Base-by-base conservation (phyloP, 2,329 filamentous ascomycete species). In the Boeremia exigua region DNA sequence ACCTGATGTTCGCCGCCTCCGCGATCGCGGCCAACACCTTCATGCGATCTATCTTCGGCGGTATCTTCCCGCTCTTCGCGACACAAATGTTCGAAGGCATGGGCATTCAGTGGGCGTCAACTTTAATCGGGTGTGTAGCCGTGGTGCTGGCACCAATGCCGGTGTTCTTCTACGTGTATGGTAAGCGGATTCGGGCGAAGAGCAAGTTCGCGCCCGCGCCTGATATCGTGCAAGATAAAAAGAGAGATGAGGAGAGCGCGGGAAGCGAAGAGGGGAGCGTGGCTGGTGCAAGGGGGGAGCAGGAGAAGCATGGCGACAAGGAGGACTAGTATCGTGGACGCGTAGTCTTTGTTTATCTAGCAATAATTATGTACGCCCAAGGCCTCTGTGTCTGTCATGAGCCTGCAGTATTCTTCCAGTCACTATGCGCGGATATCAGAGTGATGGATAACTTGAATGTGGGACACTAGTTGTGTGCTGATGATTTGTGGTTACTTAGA, bases 1-100 rank as follows among this genome's bases (percentile, higher is more conserved):
- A 86, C 60, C 76, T 86, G 39, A 84, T 85, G 74, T 79, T 79
- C 59, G 81, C 82, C 12, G 81, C 82, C 10, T 81, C 79, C 1
- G 82, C 82, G 14, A 81, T 84, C 34, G 82, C 82, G 8, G 82
- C 81, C 6, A 84, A 84, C 58, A 84, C 82, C 0, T 81, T 84
- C 65, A 75, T 83, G 62, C 76, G 82, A 15, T 81, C 78, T 8
- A 68, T 83, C 19, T 79, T 78, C 33, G 82, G 80, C 17, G 80
- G 79, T 23, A 75, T 76, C 3, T 84, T 84, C 64, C 83, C 83
- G 0, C 77, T 85, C 0, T 85, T 85, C 63, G 80, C 81, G 0
- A 80, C 77, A 0, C 81, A 84, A 60, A 84, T 85, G 82, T 83
- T 83, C 60, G 56, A 83, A 7, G 78, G 78, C 25, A 79, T 83